Percentiles rank a stretch among this genome's conserved stretches.
Conservation (phyloP, 148 eudicot genomes). For the Rhododendron ovatum region DNA sequence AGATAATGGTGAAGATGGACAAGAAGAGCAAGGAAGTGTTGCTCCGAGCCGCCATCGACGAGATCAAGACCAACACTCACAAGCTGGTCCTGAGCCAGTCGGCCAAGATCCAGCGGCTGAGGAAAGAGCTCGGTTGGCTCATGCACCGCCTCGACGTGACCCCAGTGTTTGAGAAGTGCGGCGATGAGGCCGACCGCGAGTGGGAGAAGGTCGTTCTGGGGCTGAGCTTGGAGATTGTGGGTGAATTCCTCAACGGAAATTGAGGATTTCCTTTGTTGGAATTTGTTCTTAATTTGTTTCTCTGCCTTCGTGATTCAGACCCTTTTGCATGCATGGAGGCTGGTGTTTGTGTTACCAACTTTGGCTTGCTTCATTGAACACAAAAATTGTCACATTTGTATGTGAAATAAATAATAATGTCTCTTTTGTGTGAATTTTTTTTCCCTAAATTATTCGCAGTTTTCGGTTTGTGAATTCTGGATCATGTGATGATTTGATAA, state of each 20-base stretch:
- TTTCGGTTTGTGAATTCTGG: too few relatives aligned
- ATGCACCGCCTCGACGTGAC: constrained; percentile 15
- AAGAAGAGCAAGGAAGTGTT: neutral
- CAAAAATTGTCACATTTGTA: too few relatives aligned
- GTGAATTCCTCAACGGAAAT: constrained; percentile 2
- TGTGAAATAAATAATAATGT: too few relatives aligned
- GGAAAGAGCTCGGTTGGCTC: constrained; percentile 11
- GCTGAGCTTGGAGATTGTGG: constrained; percentile 8
- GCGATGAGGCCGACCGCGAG: neutral
- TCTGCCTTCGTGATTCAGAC: neutral
- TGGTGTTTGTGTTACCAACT: too few relatives aligned
- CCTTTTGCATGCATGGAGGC: neutral
- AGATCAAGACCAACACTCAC: constrained; percentile 23
- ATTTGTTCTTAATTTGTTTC: neutral
- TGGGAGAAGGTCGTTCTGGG: constrained; percentile 13
- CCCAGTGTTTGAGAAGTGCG: neutral
- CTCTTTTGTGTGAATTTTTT: too few relatives aligned
- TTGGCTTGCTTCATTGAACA: too few relatives aligned
- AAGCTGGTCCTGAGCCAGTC: neutral
- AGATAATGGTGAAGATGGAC: neutral
- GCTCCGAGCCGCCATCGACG: constrained; percentile 11
- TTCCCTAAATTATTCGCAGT: too few relatives aligned
- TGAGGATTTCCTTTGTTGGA: neutral
- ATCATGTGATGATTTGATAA: too few relatives aligned
- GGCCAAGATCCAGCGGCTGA: constrained; percentile 13